Base-by-base conservation (phyloP, 495 filamentous ascomycete species). In the Aspergillus ostianus region DNA sequence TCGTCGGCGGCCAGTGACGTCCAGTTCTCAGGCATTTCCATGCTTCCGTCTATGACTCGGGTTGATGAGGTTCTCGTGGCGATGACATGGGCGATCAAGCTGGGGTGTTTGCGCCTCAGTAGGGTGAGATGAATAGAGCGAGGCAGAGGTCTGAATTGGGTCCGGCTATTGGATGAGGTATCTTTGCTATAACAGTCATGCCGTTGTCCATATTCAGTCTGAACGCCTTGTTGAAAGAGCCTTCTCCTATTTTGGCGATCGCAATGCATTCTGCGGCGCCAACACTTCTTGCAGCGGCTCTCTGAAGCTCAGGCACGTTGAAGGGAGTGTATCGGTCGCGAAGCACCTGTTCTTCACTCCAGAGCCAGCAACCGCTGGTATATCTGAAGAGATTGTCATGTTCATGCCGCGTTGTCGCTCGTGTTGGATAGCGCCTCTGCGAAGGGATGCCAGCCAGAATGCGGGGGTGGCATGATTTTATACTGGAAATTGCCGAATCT, bases 141-240 rank as follows among this genome's bases (percentile, higher is more conserved):
- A 70, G 21, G 10, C 60, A 61, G 29, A 70, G 61, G n/a, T 60
- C 51, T 8, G 67, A 64, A 6, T 55, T 19, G 26, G 70, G 67
- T 21, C 75, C 74, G 21, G 68, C 69, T 57, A 71, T 63, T 3
- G 57, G 56, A 55, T 71, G 67, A 21, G 73, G 75, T 48, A 80
- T 63, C 51, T 69, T 65, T 18, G 76, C 77, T 10, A 77, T 70
- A 44, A 72, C 60, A 19, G 56, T 45, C 54, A 44, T 61, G 47
- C 57, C 73, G 61, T 76, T 74, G 59, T 71, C 65, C 61, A 70
- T 69, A 9, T 53, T 54, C 29, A 78, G 70, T 21, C 72, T 54
- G 62, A 78, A 77, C 23, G 69, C 65, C 63, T 73, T 72, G 53
- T 78, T 78, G 59, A 67, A 78, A 4, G 63, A 67, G 5, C 77